These are phyloP conservation scores for Eucalyptus melliodora DNA, from an alignment of 345 rosid species.

Conservation along the genomic window DNA sequence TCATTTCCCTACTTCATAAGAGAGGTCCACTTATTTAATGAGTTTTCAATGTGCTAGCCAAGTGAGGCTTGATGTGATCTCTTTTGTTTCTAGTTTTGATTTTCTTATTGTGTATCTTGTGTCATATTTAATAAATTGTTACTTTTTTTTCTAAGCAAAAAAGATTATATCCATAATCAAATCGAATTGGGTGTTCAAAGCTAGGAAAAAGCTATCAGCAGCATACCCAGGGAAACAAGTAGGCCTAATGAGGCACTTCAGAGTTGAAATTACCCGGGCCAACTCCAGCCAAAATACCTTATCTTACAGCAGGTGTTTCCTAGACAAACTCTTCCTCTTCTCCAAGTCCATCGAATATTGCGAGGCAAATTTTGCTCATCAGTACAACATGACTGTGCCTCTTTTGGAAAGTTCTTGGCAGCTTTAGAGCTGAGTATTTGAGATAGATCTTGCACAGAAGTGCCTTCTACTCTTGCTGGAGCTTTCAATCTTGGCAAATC, in stretches of 20 bases:
- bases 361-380: constrained; percentile 54
- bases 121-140: neutral
- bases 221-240: neutral
- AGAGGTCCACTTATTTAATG: neutral
- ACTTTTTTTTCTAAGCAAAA: neutral
- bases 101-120: neutral
- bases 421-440: constrained; percentile 88
- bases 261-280: constrained; percentile 9
- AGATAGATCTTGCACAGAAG: constrained; percentile 37
- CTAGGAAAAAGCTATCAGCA: neutral
- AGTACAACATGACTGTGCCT: constrained; percentile 65
- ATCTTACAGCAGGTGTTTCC: constrained; percentile 32
- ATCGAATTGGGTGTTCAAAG: neutral
- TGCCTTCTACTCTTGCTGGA: too few relatives aligned
- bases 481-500: too few relatives aligned
- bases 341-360: constrained; percentile 30
- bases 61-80: neutral
- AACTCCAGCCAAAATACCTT: constrained; percentile 51
- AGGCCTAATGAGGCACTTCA: neutral
- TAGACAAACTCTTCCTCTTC: constrained; percentile 37
- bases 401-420: constrained; percentile 88
- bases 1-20: neutral
- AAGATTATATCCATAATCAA: neutral
- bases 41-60: neutral
- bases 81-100: neutral